These are phyloP conservation scores for Waltiozyma sp. DNA, from an alignment of 1,139 yeast genomes.

Conservation along the genomic window DNA sequence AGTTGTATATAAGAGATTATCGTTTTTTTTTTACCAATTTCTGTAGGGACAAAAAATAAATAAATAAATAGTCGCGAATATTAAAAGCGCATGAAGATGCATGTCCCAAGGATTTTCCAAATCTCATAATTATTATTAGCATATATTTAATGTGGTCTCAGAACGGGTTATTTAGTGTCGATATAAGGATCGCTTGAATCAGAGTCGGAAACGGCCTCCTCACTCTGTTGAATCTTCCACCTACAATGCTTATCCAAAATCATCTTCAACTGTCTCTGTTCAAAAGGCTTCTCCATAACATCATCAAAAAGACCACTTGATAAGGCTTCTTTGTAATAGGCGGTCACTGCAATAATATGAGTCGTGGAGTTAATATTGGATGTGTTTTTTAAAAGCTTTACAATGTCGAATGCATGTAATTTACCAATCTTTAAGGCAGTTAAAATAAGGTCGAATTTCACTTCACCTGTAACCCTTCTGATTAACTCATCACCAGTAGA, in stretches of 20 bases:
- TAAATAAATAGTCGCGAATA: no score
- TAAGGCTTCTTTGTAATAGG: constrained; percentile 57
- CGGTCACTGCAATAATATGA: constrained; percentile 70
- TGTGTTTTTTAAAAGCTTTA: constrained; percentile 66
- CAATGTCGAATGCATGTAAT: constrained; percentile 62
- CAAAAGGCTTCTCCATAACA: constrained; percentile 69
- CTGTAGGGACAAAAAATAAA: no score
- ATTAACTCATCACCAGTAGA: constrained; percentile 76
- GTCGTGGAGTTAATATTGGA: constrained; percentile 66
- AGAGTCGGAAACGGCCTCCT: constrained; percentile 19
- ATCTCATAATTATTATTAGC: background rate
- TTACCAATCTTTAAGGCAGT: constrained; percentile 64
- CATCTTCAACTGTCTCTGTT: constrained; percentile 29
- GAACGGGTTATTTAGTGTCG: background rate
- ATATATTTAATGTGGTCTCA: no score
- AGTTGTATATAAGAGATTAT: no score
- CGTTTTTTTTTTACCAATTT: no score
- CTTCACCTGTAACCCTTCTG: constrained; percentile 72
- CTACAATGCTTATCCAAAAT: constrained; percentile 18
- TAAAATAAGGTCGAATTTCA: constrained; percentile 73
- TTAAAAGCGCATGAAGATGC: no score
- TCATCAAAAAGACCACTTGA: constrained; percentile 48
- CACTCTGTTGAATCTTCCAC: constrained; percentile 13
- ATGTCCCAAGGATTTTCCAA: no score
- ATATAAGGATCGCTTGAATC: constrained; percentile 9